phyloP scores from a whole-genome alignment of 768 basidiomycete genomes.

The Asterophora lycoperdoides region DNA sequence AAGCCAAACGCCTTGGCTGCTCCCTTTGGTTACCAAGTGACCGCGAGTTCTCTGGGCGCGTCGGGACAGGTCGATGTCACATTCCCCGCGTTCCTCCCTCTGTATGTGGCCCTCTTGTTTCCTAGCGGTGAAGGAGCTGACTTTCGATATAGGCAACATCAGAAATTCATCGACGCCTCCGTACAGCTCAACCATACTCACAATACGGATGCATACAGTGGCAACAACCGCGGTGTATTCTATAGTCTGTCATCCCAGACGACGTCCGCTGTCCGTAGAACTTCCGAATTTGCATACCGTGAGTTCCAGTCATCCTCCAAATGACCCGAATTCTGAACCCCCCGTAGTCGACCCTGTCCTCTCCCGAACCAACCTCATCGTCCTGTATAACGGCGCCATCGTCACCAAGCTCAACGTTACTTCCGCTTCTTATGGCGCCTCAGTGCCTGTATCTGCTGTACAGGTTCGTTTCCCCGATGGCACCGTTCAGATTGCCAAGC shows the following conservation, averaged over 20 bases:
- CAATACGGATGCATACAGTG: too few species aligned
- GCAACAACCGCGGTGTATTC: constrained; percentile 25
- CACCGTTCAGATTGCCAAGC: constrained; percentile 14
- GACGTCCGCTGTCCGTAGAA: constrained; percentile 19
- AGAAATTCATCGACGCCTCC: too few species aligned
- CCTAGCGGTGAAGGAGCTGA: too few species aligned
- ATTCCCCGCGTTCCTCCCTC: too few species aligned
- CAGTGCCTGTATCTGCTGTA: constrained; percentile 20
- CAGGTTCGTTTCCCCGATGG: constrained; percentile 25
- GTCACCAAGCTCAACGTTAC: constrained; percentile 19
- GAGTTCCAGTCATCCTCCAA: not conserved
- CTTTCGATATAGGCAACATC: too few species aligned
- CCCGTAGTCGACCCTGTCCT: constrained; percentile 25
- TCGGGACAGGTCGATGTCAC: too few species aligned
- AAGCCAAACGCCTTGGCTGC: too few species aligned
- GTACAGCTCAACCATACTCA: too few species aligned
- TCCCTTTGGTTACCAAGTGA: too few species aligned
- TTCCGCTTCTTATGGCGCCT: not conserved
- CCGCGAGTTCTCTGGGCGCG: too few species aligned
- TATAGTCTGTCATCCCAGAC: constrained; percentile 26
- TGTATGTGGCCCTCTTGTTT: too few species aligned
- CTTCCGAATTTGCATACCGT: constrained; percentile 31
- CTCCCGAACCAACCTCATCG: constrained; percentile 19
- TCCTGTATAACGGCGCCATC: constrained; percentile 22
- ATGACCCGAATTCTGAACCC: not conserved